phyloP scores from a whole-genome alignment of 495 filamentous ascomycete genomes.

The Evernia prunastri region DNA sequence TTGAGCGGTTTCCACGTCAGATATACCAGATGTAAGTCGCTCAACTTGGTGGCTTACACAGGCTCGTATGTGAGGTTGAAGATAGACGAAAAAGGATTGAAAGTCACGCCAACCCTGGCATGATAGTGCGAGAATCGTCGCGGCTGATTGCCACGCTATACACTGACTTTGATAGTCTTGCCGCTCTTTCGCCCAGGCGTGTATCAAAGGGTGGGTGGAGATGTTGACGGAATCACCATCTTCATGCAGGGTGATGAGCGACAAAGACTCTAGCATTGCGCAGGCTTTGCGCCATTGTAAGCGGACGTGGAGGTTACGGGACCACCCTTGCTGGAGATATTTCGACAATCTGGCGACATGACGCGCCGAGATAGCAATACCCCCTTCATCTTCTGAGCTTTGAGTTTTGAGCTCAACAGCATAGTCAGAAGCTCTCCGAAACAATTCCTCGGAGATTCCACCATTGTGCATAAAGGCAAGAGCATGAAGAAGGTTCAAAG shows the following conservation, averaged over 20 bases:
- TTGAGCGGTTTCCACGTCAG: slow-evolving; percentile 4
- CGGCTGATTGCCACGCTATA: slow-evolving; percentile 12
- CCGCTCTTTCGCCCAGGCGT: slow-evolving; percentile 32
- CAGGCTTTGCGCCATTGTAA: slow-evolving; percentile 6
- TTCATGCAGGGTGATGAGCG: not conserved
- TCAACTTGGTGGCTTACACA: slow-evolving; percentile 8
- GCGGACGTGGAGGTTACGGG: not conserved
- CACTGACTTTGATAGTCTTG: slow-evolving; percentile 19
- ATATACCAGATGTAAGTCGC: not conserved
- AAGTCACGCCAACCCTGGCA: not conserved
- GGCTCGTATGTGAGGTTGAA: slow-evolving; percentile 6
- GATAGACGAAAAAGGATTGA: not conserved
- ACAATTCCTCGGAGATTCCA: slow-evolving; percentile 28
- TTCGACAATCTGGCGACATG: slow-evolving; percentile 17
- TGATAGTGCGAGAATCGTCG: slow-evolving; percentile 9
- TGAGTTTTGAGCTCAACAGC: not conserved
- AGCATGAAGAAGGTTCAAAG: slow-evolving; percentile 28
- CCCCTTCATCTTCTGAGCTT: not conserved
- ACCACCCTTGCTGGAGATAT: not conserved
- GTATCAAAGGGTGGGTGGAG: slow-evolving; percentile 34
- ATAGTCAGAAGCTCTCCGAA: slow-evolving; percentile 13
- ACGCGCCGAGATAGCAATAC: not conserved
- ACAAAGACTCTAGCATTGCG: slow-evolving; percentile 2
- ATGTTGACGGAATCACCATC: slow-evolving; percentile 14
- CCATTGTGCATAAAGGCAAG: slow-evolving; percentile 35